phyloP scores from a whole-genome alignment of 2,329 filamentous ascomycete genomes.

The Alternaria angustiovoidea region DNA sequence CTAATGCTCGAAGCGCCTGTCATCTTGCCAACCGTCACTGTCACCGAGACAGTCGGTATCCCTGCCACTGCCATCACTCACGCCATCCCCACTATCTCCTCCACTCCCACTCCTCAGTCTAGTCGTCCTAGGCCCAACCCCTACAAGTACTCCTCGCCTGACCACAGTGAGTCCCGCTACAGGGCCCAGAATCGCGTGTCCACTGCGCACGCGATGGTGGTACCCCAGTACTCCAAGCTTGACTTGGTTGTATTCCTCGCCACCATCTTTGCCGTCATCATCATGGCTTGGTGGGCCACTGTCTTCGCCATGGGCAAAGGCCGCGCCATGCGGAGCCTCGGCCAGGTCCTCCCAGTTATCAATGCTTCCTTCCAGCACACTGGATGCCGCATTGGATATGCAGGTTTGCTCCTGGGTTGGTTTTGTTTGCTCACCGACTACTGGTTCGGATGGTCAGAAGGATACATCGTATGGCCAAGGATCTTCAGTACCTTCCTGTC shows the following conservation, averaged over 20 bases:
- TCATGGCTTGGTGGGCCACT: not conserved
- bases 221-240: not conserved
- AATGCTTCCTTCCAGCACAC: not conserved
- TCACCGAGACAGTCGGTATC: constrained; percentile 12
- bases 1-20: not conserved
- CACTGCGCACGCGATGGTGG: not conserved
- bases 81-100: not conserved
- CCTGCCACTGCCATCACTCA: constrained; percentile 9
- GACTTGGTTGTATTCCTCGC: not conserved
- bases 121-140: not conserved
- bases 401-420: not conserved
- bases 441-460: not conserved
- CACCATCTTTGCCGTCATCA: not conserved
- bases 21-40: constrained; percentile 10
- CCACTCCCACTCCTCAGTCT: not conserved
- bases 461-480: not conserved
- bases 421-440: not conserved
- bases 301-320: not conserved
- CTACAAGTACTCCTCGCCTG: constrained; percentile 1
- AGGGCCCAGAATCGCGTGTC: not conserved
- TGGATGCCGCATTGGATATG: not conserved
- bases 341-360: not conserved
- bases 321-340: not conserved
- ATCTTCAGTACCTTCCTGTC: not conserved
- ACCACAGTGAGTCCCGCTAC: not conserved